Percentiles rank a stretch among this genome's conserved stretches.
Evolutionary conservation across 179 eudicot genomes (phyloP).

Genomic region (Vitellaria paradoxa): DNA sequence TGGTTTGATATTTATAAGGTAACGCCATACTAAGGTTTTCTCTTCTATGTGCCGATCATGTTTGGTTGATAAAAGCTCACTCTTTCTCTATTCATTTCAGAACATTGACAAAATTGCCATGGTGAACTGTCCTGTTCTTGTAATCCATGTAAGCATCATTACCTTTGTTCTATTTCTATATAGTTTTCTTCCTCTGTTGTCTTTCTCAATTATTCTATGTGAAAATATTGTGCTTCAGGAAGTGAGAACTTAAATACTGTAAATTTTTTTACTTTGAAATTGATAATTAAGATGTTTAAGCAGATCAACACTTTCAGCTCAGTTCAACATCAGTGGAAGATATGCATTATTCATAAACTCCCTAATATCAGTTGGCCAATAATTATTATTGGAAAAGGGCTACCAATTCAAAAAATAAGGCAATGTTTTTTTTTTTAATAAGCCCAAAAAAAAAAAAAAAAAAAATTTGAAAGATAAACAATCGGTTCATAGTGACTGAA

Average conservation of each 20-base stretch:
- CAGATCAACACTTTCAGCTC: not conserved
- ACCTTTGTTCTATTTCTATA: not conserved
- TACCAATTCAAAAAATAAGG: no score
- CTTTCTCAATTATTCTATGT: not conserved
- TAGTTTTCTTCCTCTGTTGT: not conserved
- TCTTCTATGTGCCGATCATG: not conserved
- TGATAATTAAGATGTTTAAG: not conserved
- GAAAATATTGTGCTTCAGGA: not conserved
- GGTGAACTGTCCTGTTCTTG: constrained; percentile 77
- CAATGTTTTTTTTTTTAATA: no score
- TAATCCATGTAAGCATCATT: constrained; percentile 67
- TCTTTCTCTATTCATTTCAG: constrained; percentile 36
- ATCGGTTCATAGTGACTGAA: not conserved
- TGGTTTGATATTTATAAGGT: constrained; percentile 99
- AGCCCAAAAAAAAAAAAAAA: no score
- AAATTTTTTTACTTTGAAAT: not conserved
- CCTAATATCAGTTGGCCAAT: not conserved
- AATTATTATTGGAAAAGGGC: not conserved
- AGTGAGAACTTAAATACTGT: not conserved
- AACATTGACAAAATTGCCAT: constrained; percentile 80
- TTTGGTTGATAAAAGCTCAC: not conserved
- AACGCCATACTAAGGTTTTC: constrained; percentile 12
- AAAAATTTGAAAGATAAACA: no score
- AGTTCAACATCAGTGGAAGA: not conserved
- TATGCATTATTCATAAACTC: not conserved